Percentiles rank a stretch among this genome's conserved stretches.
Conservation (phyloP, 2,329 filamentous ascomycete genomes). For the Penicillium palitans region DNA sequence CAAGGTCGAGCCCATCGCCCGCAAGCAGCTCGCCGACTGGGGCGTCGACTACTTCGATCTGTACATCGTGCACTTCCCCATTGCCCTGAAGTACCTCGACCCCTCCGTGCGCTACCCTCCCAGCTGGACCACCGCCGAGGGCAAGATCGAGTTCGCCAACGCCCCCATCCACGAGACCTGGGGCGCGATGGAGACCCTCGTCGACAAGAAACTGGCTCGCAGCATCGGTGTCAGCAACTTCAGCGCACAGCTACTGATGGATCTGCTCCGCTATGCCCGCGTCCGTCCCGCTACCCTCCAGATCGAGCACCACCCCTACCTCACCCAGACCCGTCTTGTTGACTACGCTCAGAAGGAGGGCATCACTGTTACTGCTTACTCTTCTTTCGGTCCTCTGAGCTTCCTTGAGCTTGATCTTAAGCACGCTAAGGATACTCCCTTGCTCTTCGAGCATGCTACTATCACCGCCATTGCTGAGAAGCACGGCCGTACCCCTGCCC, state of each 20-base stretch:
- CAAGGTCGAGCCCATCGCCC: slow-evolving; percentile 71
- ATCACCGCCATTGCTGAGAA: slow-evolving; percentile 68
- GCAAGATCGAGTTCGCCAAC: slow-evolving; percentile 63
- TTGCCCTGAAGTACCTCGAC: slow-evolving; percentile 82
- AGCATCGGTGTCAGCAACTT: slow-evolving; percentile 84
- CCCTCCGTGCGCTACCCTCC: slow-evolving; percentile 77
- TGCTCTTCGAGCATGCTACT: slow-evolving; percentile 69
- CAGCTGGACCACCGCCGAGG: slow-evolving; percentile 68
- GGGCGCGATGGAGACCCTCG: slow-evolving; percentile 74
- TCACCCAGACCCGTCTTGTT: slow-evolving; percentile 72
- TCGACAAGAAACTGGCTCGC: slow-evolving; percentile 66
- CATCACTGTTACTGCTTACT: slow-evolving; percentile 79
- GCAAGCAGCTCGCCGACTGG: slow-evolving; percentile 78
- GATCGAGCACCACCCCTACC: slow-evolving; percentile 88
- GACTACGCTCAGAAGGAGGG: slow-evolving; percentile 68
- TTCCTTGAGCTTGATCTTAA: slow-evolving; percentile 77
- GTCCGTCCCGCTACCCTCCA: slow-evolving; percentile 76
- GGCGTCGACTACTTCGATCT: slow-evolving; percentile 87
- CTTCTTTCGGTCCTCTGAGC: slow-evolving; percentile 74
- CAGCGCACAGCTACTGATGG: slow-evolving; percentile 73
- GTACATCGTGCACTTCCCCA: slow-evolving; percentile 86
- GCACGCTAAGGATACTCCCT: slow-evolving; percentile 63
- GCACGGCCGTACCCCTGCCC: slow-evolving; percentile 70
- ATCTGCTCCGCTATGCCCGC: slow-evolving; percentile 74
- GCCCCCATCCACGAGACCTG: slow-evolving; percentile 79